Evolutionary conservation across 1,284 basidiomycete species (phyloP).

Genomic region (Malassezia slooffiae): DNA sequence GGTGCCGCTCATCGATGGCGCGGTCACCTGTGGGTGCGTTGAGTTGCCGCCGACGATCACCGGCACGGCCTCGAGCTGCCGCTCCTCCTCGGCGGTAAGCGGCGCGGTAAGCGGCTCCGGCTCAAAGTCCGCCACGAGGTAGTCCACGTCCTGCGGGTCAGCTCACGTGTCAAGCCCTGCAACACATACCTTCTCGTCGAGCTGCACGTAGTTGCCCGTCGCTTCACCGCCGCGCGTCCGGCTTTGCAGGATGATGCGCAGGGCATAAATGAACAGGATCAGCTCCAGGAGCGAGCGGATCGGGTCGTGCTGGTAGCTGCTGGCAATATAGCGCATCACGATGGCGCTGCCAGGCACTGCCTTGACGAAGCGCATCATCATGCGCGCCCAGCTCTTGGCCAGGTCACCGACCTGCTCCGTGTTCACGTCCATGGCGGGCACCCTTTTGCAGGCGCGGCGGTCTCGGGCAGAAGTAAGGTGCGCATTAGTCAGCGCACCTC

Average conservation of each 20-base stretch:
- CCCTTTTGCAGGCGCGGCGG: too few species aligned
- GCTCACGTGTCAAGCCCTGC: too few species aligned
- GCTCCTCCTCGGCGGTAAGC: slow-evolving; percentile 56
- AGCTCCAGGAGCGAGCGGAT: slow-evolving; percentile 82
- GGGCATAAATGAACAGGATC: slow-evolving; percentile 69
- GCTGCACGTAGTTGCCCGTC: slow-evolving; percentile 76
- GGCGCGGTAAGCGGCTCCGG: slow-evolving; percentile 72
- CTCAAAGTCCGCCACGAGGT: slow-evolving; percentile 87
- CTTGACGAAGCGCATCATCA: slow-evolving; percentile 24
- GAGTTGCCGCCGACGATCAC: slow-evolving; percentile 70
- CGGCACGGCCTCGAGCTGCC: slow-evolving; percentile 64
- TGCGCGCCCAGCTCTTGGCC: too few species aligned
- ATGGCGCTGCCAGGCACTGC: slow-evolving; percentile 75
- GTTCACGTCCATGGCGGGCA: too few species aligned
- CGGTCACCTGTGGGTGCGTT: slow-evolving; percentile 60
- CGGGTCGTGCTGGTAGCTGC: slow-evolving; percentile 64
- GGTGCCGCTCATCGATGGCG: slow-evolving; percentile 55
- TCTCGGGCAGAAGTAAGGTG: too few species aligned
- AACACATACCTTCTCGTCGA: slow-evolving; percentile 66
- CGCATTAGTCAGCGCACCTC: too few species aligned
- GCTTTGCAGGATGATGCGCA: slow-evolving; percentile 75
- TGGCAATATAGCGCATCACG: slow-evolving; percentile 74
- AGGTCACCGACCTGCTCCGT: too few species aligned
- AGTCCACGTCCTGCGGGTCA: slow-evolving; percentile 74
- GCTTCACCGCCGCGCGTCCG: slow-evolving; percentile 73